Conservation (phyloP, 2,329 filamentous ascomycete genomes). For the Apiospora arundinis region DNA sequence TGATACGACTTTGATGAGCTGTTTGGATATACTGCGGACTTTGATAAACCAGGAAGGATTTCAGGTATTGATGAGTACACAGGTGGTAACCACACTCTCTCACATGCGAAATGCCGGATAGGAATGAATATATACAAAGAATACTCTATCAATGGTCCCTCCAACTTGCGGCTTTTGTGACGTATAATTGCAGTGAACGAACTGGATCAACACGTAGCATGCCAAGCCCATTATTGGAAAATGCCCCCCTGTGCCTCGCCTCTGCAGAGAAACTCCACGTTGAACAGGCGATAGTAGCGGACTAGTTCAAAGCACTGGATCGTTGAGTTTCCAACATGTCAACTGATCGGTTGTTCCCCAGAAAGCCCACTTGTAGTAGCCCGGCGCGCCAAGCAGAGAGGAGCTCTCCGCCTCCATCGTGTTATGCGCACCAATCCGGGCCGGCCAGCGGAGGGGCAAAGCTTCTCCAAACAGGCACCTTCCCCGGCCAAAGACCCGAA, state of each 20-base stretch:
- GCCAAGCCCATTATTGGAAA: neutral
- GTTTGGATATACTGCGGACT: neutral
- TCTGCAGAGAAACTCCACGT: neutral
- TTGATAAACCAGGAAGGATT: neutral
- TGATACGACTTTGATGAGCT: neutral
- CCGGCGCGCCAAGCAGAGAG: slow-evolving; percentile 5
- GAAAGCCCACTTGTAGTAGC: neutral
- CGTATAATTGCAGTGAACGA: neutral
- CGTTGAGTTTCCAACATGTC: neutral
- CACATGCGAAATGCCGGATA: neutral
- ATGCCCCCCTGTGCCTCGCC: neutral
- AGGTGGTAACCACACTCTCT: neutral
- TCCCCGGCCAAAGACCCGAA: slow-evolving; percentile 13
- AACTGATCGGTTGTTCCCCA: neutral
- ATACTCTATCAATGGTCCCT: neutral
- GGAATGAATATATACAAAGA: neutral
- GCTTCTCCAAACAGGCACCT: slow-evolving; percentile 15
- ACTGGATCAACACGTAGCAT: neutral
- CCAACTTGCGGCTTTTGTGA: neutral
- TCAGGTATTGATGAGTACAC: neutral
- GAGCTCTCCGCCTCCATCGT: too few species aligned
- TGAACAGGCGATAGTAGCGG: neutral
- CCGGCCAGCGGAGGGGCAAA: slow-evolving; percentile 10
- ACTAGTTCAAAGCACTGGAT: neutral
- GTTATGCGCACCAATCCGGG: slow-evolving; percentile 20